phyloP scores from a whole-genome alignment of 257 asterid species.

The Solanum appendiculatum region DNA sequence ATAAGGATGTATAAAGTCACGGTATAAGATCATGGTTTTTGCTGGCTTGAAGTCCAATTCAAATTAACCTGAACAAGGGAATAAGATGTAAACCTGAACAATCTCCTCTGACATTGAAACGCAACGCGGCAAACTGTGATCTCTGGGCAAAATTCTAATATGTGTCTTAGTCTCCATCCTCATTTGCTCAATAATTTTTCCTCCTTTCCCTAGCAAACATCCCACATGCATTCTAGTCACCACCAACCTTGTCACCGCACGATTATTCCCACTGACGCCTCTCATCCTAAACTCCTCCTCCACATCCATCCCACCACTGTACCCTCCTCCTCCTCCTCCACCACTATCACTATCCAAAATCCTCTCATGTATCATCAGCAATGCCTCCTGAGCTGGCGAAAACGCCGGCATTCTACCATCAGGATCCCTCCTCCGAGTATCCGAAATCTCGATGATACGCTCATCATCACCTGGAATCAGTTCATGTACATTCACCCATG shows the following conservation, averaged over 20 bases:
- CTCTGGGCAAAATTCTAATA: conserved; percentile 83
- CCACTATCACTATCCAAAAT: conserved; percentile 59
- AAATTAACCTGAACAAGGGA: conserved; percentile 1
- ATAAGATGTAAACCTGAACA: conserved; percentile 69
- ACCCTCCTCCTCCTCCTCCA: conserved; percentile 43
- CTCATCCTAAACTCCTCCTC: conserved; percentile 24
- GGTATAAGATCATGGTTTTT: background rate
- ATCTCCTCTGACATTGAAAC: conserved; percentile 89
- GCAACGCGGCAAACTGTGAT: conserved; percentile 73
- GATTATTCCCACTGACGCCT: conserved; percentile 24
- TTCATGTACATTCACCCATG: conserved; percentile 91
- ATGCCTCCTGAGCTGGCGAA: conserved; percentile 89
- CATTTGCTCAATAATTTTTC: conserved; percentile 95
- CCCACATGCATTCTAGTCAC: conserved; percentile 87
- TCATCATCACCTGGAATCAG: conserved; percentile 80
- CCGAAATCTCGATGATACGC: conserved; percentile 86
- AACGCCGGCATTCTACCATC: conserved; percentile 65
- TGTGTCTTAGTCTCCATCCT: conserved; percentile 85
- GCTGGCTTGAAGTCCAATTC: background rate
- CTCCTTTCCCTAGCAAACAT: conserved; percentile 87
- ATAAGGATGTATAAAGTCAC: background rate
- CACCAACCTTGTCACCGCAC: conserved; percentile 77
- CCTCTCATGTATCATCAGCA: conserved; percentile 77
- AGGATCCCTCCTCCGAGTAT: conserved; percentile 60
- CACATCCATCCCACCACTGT: conserved; percentile 35